These are phyloP conservation scores for Eurotiales sp. DNA, from an alignment of 2,329 filamentous ascomycete species.

Conservation along the genomic window DNA sequence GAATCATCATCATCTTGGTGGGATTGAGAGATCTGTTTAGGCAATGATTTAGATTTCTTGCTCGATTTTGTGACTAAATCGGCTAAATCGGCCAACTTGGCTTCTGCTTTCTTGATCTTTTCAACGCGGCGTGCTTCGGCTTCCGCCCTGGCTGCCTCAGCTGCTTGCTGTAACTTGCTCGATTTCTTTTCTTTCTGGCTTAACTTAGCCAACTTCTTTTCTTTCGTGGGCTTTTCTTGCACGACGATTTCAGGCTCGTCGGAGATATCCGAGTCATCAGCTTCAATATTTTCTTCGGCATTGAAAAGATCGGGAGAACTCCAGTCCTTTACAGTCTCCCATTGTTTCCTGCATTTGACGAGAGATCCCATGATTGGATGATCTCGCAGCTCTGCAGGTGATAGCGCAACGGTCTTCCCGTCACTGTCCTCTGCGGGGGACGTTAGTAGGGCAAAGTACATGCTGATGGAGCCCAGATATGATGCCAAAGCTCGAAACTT, in stretches of 20 bases:
- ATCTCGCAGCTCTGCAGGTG: conserved; percentile 76
- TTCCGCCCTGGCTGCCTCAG: conserved; percentile 52
- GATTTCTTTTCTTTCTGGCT: conserved; percentile 37
- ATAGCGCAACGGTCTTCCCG: conserved; percentile 57
- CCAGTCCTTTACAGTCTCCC: conserved; percentile 70
- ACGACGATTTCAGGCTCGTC: conserved; percentile 12
- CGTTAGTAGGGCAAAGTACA: conserved; percentile 93
- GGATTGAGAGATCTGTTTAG: conserved; percentile 26
- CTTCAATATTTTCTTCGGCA: conserved; percentile 22
- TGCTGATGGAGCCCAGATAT: conserved; percentile 79
- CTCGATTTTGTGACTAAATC: conserved; percentile 51
- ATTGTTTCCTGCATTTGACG: conserved; percentile 73
- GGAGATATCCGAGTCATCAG: conserved; percentile 20
- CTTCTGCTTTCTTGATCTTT: conserved; percentile 57
- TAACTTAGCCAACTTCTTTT: conserved; percentile 28
- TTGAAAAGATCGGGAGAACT: conserved; percentile 45
- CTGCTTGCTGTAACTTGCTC: conserved; percentile 48
- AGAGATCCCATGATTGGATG: conserved; percentile 88
- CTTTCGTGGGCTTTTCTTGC: conserved; percentile 15
- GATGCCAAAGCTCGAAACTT: conserved; percentile 79
- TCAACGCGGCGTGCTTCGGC: conserved; percentile 53
- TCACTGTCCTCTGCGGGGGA: conserved; percentile 65
- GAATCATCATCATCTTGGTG: conserved; percentile 61
- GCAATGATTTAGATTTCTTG: conserved; percentile 42
- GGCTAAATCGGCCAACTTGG: conserved; percentile 70